Percentiles rank a stretch among this genome's conserved stretches.
phyloP scores from a whole-genome alignment of 306 rosid genomes.

The Vigna unguiculata region DNA sequence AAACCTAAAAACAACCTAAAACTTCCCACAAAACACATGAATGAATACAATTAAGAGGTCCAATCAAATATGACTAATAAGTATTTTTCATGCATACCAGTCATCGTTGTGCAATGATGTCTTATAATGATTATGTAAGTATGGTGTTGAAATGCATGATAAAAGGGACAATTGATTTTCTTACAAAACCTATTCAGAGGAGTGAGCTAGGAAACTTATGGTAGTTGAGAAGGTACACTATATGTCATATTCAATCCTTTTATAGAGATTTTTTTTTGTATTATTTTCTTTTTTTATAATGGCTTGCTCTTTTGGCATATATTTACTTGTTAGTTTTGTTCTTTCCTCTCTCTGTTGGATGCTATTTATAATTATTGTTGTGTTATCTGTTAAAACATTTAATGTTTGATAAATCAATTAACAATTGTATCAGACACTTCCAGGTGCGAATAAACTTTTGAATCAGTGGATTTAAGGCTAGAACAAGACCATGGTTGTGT shows the following conservation, averaged over 20 bases:
- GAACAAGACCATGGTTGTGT: constrained; percentile 37
- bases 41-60: too few relatives aligned
- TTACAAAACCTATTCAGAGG: constrained; percentile 77
- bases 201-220: constrained; percentile 77
- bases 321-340: not conserved
- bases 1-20: too few relatives aligned
- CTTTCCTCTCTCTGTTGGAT: not conserved
- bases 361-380: not conserved
- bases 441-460: constrained; percentile 45
- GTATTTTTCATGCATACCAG: too few relatives aligned
- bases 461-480: constrained; percentile 40
- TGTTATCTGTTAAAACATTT: constrained; percentile 37
- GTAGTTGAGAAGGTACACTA: constrained; percentile 83
- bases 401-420: constrained; percentile 55
- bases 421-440: constrained; percentile 47
- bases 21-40: too few relatives aligned
- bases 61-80: too few relatives aligned
- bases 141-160: constrained; percentile 72
- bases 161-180: constrained; percentile 81
- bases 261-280: too few relatives aligned
- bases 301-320: constrained; percentile 1
- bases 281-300: constrained; percentile 29
- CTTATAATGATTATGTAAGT: constrained; percentile 66
- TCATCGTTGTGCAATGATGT: constrained; percentile 70
- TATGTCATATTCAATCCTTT: constrained; percentile 49